Evolutionary conservation across 768 basidiomycete genomes (phyloP), one percentile per base, ranked within the genome.

Genomic region (Gloeostereum incarnatum): DNA sequence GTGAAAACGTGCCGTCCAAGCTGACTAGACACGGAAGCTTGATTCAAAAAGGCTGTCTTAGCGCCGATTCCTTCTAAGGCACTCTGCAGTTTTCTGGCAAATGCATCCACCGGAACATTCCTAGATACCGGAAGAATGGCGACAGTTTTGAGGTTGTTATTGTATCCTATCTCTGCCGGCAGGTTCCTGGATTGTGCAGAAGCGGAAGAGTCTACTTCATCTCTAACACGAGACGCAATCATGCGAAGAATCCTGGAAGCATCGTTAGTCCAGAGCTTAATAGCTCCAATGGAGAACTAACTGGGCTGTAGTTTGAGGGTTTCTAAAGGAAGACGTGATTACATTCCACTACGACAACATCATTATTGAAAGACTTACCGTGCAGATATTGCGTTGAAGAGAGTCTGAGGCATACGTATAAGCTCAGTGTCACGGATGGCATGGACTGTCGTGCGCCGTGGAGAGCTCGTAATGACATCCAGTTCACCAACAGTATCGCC

Each of bases 391-490:
- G 96, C 96, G 56, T 98, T 98, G 68, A 98, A 99, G 7, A 99
- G 68, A 0, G 96, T 96, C 51, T 87, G 81, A 1, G 96, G 96
- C 86, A 99, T 96, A 20, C 94, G 69, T 20, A 94, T 94, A 9
- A 99, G 70, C 56, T 99, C 96, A 0, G 92, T 91, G 54, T 99
- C 96, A 49, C 96, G 89, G 46, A 99, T 98, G 5, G 96, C 96
- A 60, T 98, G 94, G 13, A 97, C 79, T 0, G 92, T 98, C 34
- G 80, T 93, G 39, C 83, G 74, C 41, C 96, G 75, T 3, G 76
- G 74, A 13, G 81, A 85, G 49, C 82, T 86, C 6, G 93, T 96
- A 51, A 99, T 98, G 37, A 96, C 96, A 55, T 98, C 96, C 9
- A 99, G 69, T 58, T 99, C 96, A 18, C 96, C 96, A 35, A 98